These are phyloP conservation scores for Mucuna pruriens DNA, from an alignment of 306 rosid genomes.

Conservation along the genomic window DNA sequence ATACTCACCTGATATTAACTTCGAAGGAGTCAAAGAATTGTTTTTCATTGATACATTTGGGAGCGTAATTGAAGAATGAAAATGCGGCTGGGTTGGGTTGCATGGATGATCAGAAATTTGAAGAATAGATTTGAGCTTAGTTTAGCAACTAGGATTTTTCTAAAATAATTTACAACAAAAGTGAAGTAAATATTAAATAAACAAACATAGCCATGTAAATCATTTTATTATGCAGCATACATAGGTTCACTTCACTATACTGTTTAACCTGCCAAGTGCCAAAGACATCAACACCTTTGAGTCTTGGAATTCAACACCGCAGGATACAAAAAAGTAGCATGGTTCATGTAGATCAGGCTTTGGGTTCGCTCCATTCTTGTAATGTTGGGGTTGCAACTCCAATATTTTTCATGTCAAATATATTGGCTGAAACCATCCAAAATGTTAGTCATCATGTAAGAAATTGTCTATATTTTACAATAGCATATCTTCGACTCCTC, in stretches of 20 bases:
- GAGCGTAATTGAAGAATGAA: neutral
- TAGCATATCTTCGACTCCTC: neutral
- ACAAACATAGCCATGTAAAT: neutral
- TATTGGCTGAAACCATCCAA: slow-evolving; percentile 71
- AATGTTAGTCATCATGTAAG: slow-evolving; percentile 16
- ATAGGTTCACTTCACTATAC: slow-evolving; percentile 15
- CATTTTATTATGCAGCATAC: neutral
- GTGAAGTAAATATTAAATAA: neutral
- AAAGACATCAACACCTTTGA: neutral
- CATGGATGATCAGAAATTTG: neutral
- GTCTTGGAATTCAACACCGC: slow-evolving; percentile 29
- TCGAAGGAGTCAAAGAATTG: neutral
- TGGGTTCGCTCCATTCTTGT: slow-evolving; percentile 63
- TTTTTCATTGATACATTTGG: neutral
- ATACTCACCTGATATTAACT: neutral
- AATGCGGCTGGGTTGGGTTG: neutral
- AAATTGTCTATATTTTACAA: neutral
- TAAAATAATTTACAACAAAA: neutral
- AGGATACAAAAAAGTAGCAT: slow-evolving; percentile 10
- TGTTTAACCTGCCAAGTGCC: slow-evolving; percentile 11
- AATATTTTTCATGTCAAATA: slow-evolving; percentile 79
- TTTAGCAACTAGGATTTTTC: neutral
- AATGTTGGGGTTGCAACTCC: slow-evolving; percentile 72
- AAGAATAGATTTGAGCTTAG: neutral
- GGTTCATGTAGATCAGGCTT: slow-evolving; percentile 47